A percentile compares a stretch with the other conserved stretches of the same genome.
Conservation (phyloP, 148 eudicot species). For the Rheum nobile region DNA sequence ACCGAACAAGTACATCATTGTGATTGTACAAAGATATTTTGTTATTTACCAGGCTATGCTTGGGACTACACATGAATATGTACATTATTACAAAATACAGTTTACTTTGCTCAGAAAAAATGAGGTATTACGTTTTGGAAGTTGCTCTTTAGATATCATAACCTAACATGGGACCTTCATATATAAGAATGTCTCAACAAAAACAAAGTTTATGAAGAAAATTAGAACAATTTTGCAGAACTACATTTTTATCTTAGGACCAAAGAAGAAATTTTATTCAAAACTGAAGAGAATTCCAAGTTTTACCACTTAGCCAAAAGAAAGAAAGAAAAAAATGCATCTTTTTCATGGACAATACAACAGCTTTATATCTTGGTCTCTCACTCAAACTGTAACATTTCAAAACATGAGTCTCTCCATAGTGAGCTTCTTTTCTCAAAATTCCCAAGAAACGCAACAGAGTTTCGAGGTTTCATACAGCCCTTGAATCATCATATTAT, state of each 20-base stretch:
- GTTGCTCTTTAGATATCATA: not conserved
- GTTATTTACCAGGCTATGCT: not conserved
- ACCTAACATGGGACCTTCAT: not conserved
- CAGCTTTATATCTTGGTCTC: too few relatives aligned
- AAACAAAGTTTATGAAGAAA: not conserved
- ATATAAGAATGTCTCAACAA: not conserved
- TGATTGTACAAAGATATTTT: not conserved
- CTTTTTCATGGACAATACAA: too few relatives aligned
- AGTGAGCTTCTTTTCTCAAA: too few relatives aligned
- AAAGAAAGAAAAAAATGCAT: not conserved
- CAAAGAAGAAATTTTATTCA: not conserved
- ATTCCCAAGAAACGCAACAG: too few relatives aligned
- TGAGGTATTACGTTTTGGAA: not conserved
- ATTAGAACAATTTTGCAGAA: too few relatives aligned
- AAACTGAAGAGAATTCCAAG: too few relatives aligned
- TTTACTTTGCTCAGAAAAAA: not conserved
- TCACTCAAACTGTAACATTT: too few relatives aligned
- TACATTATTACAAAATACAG: not conserved
- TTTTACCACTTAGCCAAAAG: not conserved
- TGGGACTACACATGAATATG: not conserved
- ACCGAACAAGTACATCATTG: not conserved
- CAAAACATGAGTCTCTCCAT: too few relatives aligned
- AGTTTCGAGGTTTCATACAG: not conserved
- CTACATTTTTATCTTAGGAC: not conserved
- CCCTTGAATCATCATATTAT: not conserved